phyloP scores from a whole-genome alignment of 208 protist species.

The Acanthamoeba divionensis region DNA sequence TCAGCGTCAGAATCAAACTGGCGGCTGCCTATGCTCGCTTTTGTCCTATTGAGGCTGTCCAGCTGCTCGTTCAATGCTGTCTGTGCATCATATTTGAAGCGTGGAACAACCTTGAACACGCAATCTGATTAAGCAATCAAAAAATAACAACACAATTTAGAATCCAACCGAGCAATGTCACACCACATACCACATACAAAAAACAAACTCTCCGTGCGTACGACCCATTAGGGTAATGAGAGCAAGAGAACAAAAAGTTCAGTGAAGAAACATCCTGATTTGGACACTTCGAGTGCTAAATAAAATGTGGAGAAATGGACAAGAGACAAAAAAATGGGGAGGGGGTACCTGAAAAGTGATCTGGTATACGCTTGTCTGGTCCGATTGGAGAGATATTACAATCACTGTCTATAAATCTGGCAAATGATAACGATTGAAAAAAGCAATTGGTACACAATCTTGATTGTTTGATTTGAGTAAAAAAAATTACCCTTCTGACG shows the following conservation, averaged over 20 bases:
- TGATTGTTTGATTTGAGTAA: not conserved
- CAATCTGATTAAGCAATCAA: not conserved
- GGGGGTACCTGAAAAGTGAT: conserved; percentile 11
- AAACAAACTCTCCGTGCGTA: no score
- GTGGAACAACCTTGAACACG: not conserved
- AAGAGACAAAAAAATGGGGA: not conserved
- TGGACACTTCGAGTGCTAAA: no score
- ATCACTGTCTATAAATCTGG: conserved; percentile 22
- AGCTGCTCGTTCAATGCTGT: not conserved
- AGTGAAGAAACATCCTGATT: no score
- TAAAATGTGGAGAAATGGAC: not conserved
- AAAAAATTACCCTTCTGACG: not conserved
- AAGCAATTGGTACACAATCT: no score
- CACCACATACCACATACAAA: not conserved
- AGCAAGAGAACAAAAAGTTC: no score
- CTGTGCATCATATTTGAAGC: conserved; percentile 20
- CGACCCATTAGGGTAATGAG: no score
- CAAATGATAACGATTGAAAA: no score
- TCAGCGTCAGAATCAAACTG: not conserved
- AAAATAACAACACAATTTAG: no score
- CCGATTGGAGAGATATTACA: not conserved
- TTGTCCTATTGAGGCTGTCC: not conserved
- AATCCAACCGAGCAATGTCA: no score
- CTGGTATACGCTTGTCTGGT: not conserved
- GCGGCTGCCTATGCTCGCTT: not conserved